phyloP scores from a whole-genome alignment of 78 protist species.

The Anaeramoeba ignava region DNA sequence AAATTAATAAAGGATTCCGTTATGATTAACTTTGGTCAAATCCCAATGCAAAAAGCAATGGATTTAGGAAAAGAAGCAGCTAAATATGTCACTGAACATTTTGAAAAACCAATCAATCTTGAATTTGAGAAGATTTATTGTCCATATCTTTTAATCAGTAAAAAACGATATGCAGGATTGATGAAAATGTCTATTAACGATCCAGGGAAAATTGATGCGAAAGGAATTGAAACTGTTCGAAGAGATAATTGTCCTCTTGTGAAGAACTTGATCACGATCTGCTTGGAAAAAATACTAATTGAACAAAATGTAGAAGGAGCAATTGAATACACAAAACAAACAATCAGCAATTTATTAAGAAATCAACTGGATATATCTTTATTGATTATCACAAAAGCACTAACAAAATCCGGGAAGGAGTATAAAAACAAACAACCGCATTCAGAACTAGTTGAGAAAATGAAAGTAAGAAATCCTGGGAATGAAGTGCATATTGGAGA shows the following conservation, averaged over 20 bases:
- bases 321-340: conserved; percentile 44
- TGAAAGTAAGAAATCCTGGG: conserved; percentile 80
- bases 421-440: conserved; percentile 64
- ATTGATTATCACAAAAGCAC: conserved; percentile 67
- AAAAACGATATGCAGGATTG: conserved; percentile 98
- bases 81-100: conserved; percentile 47
- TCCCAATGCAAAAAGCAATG: conserved; percentile 60
- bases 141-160: conserved; percentile 92
- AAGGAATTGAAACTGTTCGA: conserved; percentile 87
- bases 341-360: conserved; percentile 69
- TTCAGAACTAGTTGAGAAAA: conserved; percentile 88
- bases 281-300: conserved; percentile 63
- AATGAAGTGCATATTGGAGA: conserved; percentile 95
- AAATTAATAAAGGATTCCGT: conserved; percentile 99
- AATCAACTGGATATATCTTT: conserved; percentile 86
- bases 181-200: conserved; percentile 77
- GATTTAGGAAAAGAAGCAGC: conserved; percentile 83
- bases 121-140: conserved; percentile 94
- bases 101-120: conserved; percentile 85
- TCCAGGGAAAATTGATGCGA: conserved; percentile 90
- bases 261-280: conserved; percentile 49
- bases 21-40: conserved; percentile 88
- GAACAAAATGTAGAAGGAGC: conserved; percentile 63
- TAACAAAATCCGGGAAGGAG: conserved; percentile 6
- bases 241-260: conserved; percentile 94